phyloP scores from a whole-genome alignment of 2,329 filamentous ascomycete species.

The Pochonia chlamydosporia region DNA sequence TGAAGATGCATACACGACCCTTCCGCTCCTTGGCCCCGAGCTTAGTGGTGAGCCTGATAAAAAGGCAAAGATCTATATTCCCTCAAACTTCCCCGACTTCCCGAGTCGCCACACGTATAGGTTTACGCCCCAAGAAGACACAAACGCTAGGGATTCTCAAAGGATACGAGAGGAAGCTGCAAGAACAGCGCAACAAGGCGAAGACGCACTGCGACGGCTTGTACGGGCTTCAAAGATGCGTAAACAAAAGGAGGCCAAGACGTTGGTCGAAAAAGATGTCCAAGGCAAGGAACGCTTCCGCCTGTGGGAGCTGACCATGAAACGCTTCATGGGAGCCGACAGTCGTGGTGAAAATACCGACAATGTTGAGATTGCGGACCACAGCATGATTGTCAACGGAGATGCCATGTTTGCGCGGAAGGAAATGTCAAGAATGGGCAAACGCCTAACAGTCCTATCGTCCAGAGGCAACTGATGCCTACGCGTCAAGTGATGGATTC shows the following conservation, averaged over 20 bases:
- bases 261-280: conserved; percentile 45
- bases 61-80: conserved; percentile 49
- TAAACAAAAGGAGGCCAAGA: conserved; percentile 58
- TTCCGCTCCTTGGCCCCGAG: conserved; percentile 45
- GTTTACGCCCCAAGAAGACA: conserved; percentile 48
- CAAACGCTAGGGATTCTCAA: conserved; percentile 42
- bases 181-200: conserved; percentile 54
- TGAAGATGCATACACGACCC: conserved; percentile 32
- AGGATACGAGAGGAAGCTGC: conserved; percentile 56
- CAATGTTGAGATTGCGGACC: conserved; percentile 50
- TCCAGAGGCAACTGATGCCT: conserved; percentile 12
- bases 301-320: conserved; percentile 58
- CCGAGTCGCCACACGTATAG: conserved; percentile 61
- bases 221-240: conserved; percentile 58
- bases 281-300: conserved; percentile 50
- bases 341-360: conserved; percentile 26
- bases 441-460: conserved; percentile 26
- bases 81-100: conserved; percentile 53
- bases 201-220: conserved; percentile 54
- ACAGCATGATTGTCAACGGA: conserved; percentile 60
- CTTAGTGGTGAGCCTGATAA: conserved; percentile 55
- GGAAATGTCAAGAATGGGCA: conserved; percentile 43
- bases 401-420: conserved; percentile 47
- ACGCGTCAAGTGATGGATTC: not conserved
- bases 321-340: conserved; percentile 39